Base-by-base conservation (phyloP, 2,329 filamentous ascomycete genomes). In the Mollisiaceae sp. region DNA sequence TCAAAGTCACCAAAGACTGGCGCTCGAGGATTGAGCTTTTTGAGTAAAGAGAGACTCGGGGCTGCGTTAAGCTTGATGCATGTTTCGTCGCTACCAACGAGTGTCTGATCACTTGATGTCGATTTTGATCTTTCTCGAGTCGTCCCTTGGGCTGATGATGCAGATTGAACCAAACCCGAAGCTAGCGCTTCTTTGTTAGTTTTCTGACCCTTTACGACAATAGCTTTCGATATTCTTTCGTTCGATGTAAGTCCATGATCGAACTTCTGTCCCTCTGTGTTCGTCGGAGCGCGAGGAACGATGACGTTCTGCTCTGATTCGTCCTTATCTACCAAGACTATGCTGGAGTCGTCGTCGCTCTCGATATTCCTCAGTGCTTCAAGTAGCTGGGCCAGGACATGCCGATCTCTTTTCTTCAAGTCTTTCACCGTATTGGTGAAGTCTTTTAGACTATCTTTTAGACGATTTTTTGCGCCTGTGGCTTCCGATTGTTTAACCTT, bases 291-390 rank as follows among this genome's bases (percentile, higher is more conserved):
- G n/a, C 22, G 45, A 50, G 22, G 45, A 20, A 11, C 45, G 4
- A 6, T 8, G 45, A 11, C 45, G 45, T n/a, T 50, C 22, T 6
- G 11, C 24, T 27, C 50, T 54, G 22, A n/a, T 12, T 54, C 12
- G 45, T 54, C 24, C 24, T 54, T 24, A 14, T 22, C 45, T 14
- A 14, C 50, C 9, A n/a, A 20, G 22, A n/a, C 56, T 15, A 11
- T 36, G 35, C 11, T 64, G 12, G 45, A 60, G 11, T 67, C 65
- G 57, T 70, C 67, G 38, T 65, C 66, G 20, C 56, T 67, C 12
- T 69, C 62, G 11, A 65, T 43, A 18, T 65, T 56, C 24, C 69
- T 69, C 32, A 75, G 20, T 24, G 68, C 64, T 12, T 72, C 62
- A 6, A 75, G 47, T 36, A 73, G 35, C 20, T 67, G 64, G 14